Percentiles rank a stretch among this genome's conserved stretches.
phyloP scores from a whole-genome alignment of 2,329 filamentous ascomycete genomes.

The Apiospora pterosperma region DNA sequence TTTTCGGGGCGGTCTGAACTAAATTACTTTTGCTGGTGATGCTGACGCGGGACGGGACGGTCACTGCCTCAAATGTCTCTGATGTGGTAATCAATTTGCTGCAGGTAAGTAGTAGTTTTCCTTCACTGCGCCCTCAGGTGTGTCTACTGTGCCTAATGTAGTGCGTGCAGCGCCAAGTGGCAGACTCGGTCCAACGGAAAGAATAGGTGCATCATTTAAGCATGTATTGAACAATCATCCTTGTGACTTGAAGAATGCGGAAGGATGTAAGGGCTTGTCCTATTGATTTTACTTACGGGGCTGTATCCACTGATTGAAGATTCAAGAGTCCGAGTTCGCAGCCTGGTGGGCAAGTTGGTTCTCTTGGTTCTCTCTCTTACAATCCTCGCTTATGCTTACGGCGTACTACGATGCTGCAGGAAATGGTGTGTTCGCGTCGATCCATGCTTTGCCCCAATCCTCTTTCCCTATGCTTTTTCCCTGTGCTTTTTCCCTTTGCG shows the following conservation, averaged over 20 bases:
- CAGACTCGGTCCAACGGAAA: neutral
- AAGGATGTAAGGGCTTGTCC: neutral
- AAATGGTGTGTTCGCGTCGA: neutral
- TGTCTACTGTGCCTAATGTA: neutral
- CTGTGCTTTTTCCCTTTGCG: neutral
- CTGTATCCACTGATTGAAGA: neutral
- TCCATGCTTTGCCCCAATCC: neutral
- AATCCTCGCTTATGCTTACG: neutral
- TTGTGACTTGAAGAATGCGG: neutral
- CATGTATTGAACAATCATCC: neutral
- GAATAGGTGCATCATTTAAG: neutral
- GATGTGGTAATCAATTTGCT: neutral
- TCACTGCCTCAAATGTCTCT: neutral
- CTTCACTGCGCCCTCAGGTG: neutral
- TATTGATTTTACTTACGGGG: neutral
- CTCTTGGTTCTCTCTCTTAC: neutral
- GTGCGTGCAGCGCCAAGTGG: slow-evolving; percentile 1
- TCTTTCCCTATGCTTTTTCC: neutral
- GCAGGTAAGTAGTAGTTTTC: neutral
- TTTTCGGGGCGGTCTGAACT: neutral
- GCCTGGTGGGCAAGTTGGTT: neutral
- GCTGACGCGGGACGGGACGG: neutral
- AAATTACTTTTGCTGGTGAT: neutral
- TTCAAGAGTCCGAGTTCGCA: neutral
- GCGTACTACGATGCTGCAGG: too few species aligned